Evolutionary conservation across 805 yeast species (phyloP).

Genomic region (Ogataea pilisensis): DNA sequence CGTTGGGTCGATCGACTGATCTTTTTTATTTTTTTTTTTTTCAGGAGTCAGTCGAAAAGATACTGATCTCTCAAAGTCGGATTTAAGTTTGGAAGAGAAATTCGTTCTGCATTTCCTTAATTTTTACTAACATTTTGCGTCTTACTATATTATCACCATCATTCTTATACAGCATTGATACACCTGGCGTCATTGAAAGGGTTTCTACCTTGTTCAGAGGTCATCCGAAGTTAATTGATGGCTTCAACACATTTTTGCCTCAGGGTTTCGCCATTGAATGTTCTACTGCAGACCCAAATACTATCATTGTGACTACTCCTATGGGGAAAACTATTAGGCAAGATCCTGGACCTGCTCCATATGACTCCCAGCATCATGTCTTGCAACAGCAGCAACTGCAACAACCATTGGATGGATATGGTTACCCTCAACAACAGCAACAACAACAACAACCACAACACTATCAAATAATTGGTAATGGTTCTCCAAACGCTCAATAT

Average conservation of each 20-base stretch:
- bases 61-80: no score
- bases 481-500: conserved; percentile 13
- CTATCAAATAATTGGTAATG: conserved; percentile 16
- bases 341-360: conserved; percentile 39
- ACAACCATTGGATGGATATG: conserved; percentile 2
- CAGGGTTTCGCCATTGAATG: conserved; percentile 95
- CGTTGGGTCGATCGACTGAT: conserved; percentile 3
- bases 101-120: no score
- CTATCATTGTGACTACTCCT: conserved; percentile 93
- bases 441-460: conserved; percentile 14
- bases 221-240: conserved; percentile 90
- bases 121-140: conserved; percentile 22
- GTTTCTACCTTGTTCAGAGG: conserved; percentile 90
- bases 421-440: conserved; percentile 4
- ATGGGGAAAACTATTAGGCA: conserved; percentile 79
- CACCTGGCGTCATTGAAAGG: conserved; percentile 97
- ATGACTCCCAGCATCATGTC: conserved; percentile 26
- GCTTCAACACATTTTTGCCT: conserved; percentile 95
- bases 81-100: no score
- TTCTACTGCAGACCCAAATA: conserved; percentile 87
- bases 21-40: neutral
- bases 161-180: conserved; percentile 84
- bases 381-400: conserved; percentile 23
- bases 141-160: no score
- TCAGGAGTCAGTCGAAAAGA: conserved; percentile 1